Conservation (phyloP, 805 yeast genomes). For the Ogataea corticis region DNA sequence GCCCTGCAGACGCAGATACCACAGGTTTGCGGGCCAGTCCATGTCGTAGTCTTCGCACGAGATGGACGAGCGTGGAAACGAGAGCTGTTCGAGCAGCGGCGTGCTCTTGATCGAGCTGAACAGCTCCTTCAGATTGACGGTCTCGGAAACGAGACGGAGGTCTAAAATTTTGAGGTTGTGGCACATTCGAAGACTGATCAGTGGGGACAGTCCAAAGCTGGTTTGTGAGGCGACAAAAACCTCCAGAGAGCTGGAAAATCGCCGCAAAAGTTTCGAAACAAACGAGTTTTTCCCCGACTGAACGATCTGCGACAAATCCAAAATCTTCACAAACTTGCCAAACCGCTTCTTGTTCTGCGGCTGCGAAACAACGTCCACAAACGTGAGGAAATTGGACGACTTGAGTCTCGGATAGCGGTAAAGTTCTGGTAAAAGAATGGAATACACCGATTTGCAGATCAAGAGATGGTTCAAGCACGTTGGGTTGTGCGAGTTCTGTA, state of each 20-base stretch:
- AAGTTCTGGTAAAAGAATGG: conserved; percentile 58
- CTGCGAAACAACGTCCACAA: conserved; percentile 63
- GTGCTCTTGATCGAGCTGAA: conserved; percentile 71
- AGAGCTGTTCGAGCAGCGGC: conserved; percentile 64
- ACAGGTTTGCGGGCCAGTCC: conserved; percentile 79
- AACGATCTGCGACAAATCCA: conserved; percentile 77
- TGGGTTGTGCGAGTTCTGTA: conserved; percentile 33
- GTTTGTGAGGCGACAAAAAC: conserved; percentile 90
- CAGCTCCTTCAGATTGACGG: conserved; percentile 78
- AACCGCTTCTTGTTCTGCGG: conserved; percentile 44
- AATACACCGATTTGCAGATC: conserved; percentile 63
- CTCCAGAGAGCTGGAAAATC: conserved; percentile 67
- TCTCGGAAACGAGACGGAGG: conserved; percentile 84
- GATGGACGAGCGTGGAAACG: conserved; percentile 88
- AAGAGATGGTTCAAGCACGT: conserved; percentile 52
- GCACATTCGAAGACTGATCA: conserved; percentile 79
- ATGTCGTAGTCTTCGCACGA: conserved; percentile 59
- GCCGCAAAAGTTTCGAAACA: conserved; percentile 77
- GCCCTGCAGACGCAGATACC: conserved; percentile 78
- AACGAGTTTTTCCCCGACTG: conserved; percentile 92
- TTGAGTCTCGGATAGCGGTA: conserved; percentile 64
- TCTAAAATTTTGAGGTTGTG: conserved; percentile 64
- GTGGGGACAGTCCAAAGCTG: conserved; percentile 88
- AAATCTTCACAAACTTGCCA: conserved; percentile 59
- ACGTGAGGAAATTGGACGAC: conserved; percentile 66